Conservation (phyloP, 106 monocot species). For the Acorus gramineus region DNA sequence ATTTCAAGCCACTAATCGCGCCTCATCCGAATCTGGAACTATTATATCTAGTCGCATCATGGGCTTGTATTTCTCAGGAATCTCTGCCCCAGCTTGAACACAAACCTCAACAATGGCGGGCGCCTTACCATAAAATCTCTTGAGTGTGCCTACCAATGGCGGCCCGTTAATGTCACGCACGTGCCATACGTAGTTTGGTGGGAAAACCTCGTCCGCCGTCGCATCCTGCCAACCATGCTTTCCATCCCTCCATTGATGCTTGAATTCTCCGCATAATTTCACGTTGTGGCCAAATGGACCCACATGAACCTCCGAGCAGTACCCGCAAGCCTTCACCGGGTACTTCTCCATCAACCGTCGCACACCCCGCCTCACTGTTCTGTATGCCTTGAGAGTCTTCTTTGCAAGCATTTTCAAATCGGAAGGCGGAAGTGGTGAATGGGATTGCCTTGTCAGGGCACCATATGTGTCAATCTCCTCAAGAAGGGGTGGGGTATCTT, state of each 20-base stretch:
- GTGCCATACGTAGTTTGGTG: constrained; percentile 86
- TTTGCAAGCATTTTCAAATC: constrained; percentile 46
- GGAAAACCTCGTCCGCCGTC: constrained; percentile 65
- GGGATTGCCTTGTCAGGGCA: constrained; percentile 3
- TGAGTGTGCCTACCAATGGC: constrained; percentile 36
- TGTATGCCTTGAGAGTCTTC: constrained; percentile 71
- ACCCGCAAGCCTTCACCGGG: constrained; percentile 79
- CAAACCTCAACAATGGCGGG: constrained; percentile 85
- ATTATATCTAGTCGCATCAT: constrained; percentile 92
- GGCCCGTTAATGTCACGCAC: constrained; percentile 37
- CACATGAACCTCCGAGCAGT: constrained; percentile 91
- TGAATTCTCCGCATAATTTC: constrained; percentile 92
- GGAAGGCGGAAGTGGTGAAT: background rate
- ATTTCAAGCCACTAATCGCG: constrained; percentile 42
- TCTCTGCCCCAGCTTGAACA: constrained; percentile 81
- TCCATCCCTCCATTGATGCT: constrained; percentile 94
- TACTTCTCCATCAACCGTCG: constrained; percentile 73
- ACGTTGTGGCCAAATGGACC: constrained; percentile 93
- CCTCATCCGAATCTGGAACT: constrained; percentile 73
- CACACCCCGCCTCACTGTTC: constrained; percentile 48
- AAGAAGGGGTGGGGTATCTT: constrained; percentile 44
- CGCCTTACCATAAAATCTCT: constrained; percentile 78
- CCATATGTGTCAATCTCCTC: constrained; percentile 73
- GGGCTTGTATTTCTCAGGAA: constrained; percentile 59
- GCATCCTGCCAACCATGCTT: constrained; percentile 98